Evolutionary conservation across 495 filamentous ascomycete genomes (phyloP).

Genomic region (Lichina pygmaea): DNA sequence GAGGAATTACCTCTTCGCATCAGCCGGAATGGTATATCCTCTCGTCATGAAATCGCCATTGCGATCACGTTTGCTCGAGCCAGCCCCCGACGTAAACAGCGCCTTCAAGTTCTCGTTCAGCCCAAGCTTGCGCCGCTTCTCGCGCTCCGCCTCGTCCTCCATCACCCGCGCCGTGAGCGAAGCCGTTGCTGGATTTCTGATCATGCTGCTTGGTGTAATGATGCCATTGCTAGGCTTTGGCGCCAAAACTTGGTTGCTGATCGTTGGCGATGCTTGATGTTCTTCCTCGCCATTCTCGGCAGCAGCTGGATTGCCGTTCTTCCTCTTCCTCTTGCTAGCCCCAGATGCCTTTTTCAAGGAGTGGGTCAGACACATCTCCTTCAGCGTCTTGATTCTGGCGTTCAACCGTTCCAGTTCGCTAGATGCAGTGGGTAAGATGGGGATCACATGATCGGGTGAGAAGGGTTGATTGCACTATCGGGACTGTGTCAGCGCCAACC

Average conservation of each 20-base stretch:
- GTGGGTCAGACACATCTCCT: conserved; percentile 49
- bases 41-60: conserved; percentile 52
- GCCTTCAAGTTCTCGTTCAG: conserved; percentile 42
- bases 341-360: conserved; percentile 58
- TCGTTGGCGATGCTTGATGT: too few relatives aligned
- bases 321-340: conserved; percentile 38
- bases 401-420: conserved; percentile 42
- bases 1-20: conserved; percentile 2
- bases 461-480: conserved; percentile 50
- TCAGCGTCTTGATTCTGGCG: conserved; percentile 34
- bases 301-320: conserved; percentile 17
- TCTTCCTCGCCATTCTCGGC: neutral
- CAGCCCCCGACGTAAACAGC: conserved; percentile 31
- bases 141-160: conserved; percentile 56
- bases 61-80: conserved; percentile 18
- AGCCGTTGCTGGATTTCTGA: conserved; percentile 71
- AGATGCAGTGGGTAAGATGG: conserved; percentile 47
- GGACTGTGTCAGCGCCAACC: neutral
- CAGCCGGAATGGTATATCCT: conserved; percentile 33
- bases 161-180: conserved; percentile 62
- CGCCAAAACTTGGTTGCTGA: neutral
- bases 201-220: conserved; percentile 14
- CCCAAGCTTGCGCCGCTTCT: conserved; percentile 50
- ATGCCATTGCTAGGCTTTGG: conserved; percentile 3
- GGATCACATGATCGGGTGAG: conserved; percentile 47